Evolutionary conservation across 2,329 filamentous ascomycete genomes (phyloP).

Genomic region (Aspergillus glaucus): DNA sequence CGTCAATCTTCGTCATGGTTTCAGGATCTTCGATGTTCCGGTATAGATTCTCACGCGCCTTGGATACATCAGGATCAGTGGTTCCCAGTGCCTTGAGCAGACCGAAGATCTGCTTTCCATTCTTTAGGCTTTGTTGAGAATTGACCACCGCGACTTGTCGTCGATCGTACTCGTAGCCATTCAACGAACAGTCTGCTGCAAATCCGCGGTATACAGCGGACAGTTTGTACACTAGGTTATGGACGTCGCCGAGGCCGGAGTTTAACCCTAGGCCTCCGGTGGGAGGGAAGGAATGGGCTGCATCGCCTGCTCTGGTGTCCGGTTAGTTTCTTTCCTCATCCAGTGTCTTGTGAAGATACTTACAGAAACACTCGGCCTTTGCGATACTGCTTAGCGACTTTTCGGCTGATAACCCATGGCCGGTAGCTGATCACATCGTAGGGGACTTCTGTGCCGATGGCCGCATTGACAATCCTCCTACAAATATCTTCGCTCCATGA

Average conservation of each 20-base stretch:
- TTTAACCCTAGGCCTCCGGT: constrained; percentile 52
- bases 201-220: constrained; percentile 31
- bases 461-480: constrained; percentile 26
- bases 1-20: constrained; percentile 6
- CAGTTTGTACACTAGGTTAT: constrained; percentile 44
- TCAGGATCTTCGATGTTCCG: constrained; percentile 22
- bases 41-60: constrained; percentile 23
- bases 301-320: constrained; percentile 42
- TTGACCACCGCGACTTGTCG: constrained; percentile 36
- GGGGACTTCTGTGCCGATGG: constrained; percentile 18
- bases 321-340: too few relatives aligned
- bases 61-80: constrained; percentile 18
- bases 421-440: constrained; percentile 37
- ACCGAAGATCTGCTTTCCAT: constrained; percentile 38
- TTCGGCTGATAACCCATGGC: constrained; percentile 39
- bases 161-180: constrained; percentile 34
- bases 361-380: constrained; percentile 34
- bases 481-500: constrained; percentile 32
- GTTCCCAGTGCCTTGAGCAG: constrained; percentile 36
- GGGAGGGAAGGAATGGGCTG: constrained; percentile 50
- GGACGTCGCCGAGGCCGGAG: constrained; percentile 45
- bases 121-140: constrained; percentile 40
- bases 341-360: constrained; percentile 4
- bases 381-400: constrained; percentile 35
- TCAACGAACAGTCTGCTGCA: constrained; percentile 20